Evolutionary conservation across 2,329 filamentous ascomycete species (phyloP).

Genomic region (Botrytis cinerea): DNA sequence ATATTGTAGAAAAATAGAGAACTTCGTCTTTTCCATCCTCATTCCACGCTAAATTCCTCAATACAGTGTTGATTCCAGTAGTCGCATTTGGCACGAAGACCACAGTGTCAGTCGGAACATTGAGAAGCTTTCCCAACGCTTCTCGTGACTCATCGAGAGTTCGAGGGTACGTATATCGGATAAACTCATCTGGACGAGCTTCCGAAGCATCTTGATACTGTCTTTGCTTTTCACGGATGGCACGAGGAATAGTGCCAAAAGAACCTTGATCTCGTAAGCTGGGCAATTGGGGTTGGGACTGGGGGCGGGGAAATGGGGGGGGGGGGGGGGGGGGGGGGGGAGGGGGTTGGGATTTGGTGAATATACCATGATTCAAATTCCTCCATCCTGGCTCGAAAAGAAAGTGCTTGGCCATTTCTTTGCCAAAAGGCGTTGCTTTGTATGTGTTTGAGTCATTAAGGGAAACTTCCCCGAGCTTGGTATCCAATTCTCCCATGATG

Average conservation of each 20-base stretch:
- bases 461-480: constrained; percentile 32
- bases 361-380: constrained; percentile 44
- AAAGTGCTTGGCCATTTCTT: constrained; percentile 43
- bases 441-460: constrained; percentile 29
- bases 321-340: too few relatives aligned
- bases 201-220: constrained; percentile 69
- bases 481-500: constrained; percentile 18
- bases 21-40: constrained; percentile 67
- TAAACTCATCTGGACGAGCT: constrained; percentile 71
- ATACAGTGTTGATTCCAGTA: constrained; percentile 72
- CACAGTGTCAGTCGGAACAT: constrained; percentile 63
- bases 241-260: constrained; percentile 72
- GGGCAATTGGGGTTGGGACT: not conserved
- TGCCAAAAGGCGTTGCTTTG: constrained; percentile 39
- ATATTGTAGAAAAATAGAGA: constrained; percentile 63
- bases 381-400: constrained; percentile 39
- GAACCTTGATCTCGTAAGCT: constrained; percentile 55
- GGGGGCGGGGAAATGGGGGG: not conserved
- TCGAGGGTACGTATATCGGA: constrained; percentile 65
- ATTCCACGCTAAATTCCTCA: constrained; percentile 72
- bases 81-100: constrained; percentile 85
- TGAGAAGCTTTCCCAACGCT: constrained; percentile 66
- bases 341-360: not conserved
- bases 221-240: constrained; percentile 60
- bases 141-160: constrained; percentile 65